Percentiles rank a stretch among this genome's conserved stretches.
These are phyloP conservation scores for Phylloporus sp. DNA, from an alignment of 768 basidiomycete species.

Conservation along the genomic window DNA sequence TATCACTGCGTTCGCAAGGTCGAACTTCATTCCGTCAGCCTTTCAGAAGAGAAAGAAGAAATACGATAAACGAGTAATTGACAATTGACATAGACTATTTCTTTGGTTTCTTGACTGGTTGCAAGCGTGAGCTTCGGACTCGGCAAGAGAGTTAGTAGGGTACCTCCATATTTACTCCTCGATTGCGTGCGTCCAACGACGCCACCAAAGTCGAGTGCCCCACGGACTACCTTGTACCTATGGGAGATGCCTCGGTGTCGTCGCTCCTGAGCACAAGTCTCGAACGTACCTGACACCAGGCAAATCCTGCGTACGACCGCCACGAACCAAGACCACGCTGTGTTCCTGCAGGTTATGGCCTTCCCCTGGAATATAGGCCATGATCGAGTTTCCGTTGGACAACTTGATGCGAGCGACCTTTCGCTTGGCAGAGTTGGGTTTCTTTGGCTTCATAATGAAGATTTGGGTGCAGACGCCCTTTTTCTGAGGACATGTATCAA, in stretches of 20 bases:
- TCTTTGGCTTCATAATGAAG: conserved; percentile 84
- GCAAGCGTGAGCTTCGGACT: conserved; percentile 8
- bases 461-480: conserved; percentile 89
- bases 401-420: conserved; percentile 95
- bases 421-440: conserved; percentile 97
- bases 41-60: neutral
- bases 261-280: neutral
- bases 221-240: conserved; percentile 94
- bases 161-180: conserved; percentile 92
- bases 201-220: conserved; percentile 85
- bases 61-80: neutral
- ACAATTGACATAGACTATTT: conserved; percentile 35
- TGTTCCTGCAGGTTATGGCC: conserved; percentile 99
- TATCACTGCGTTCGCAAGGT: too few species aligned
- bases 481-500: conserved; percentile 74
- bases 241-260: neutral
- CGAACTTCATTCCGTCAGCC: too few species aligned
- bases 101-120: conserved; percentile 83
- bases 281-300: conserved; percentile 84
- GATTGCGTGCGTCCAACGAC: conserved; percentile 78
- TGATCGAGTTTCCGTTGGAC: conserved; percentile 79
- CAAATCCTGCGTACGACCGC: conserved; percentile 94
- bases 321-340: conserved; percentile 90
- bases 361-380: conserved; percentile 95
- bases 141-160: conserved; percentile 15